Conservation (phyloP, 257 asterid genomes). For the Solanum boliviense region DNA sequence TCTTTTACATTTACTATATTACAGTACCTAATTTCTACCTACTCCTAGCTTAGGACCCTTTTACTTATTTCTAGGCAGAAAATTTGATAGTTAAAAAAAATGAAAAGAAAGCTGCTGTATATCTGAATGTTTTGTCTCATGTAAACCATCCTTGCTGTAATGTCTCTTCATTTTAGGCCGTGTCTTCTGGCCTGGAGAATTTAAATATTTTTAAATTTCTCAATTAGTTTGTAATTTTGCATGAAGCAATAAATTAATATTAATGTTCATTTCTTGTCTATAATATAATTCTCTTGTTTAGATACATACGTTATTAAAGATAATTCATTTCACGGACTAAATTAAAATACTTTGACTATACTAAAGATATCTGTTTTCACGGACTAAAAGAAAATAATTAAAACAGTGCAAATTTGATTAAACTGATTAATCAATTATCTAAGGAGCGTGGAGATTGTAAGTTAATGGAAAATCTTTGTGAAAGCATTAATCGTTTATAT, state of each 20-base stretch:
- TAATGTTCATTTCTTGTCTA: background rate
- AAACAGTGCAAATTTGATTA: background rate
- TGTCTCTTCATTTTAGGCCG: constrained; percentile 8
- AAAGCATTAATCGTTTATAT: background rate
- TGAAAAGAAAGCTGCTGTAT: background rate
- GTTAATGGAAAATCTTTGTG: background rate
- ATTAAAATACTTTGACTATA: background rate
- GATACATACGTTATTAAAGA: background rate
- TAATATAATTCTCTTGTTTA: background rate
- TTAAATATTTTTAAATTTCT: background rate
- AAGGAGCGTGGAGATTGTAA: background rate
- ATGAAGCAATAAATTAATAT: constrained; percentile 16
- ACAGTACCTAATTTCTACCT: background rate
- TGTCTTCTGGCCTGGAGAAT: background rate
- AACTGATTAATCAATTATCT: background rate
- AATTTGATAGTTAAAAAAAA: constrained; percentile 23
- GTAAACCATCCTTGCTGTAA: constrained; percentile 30
- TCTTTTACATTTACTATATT: background rate
- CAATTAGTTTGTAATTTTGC: constrained; percentile 15
- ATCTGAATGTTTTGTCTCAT: constrained; percentile 50
- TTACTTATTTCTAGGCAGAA: constrained; percentile 14
- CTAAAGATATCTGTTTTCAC: background rate
- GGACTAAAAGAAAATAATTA: background rate
- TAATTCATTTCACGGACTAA: background rate
- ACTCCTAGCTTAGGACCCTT: background rate